These are phyloP conservation scores for Corymbia maculata DNA, from an alignment of 345 rosid genomes.

Conservation along the genomic window DNA sequence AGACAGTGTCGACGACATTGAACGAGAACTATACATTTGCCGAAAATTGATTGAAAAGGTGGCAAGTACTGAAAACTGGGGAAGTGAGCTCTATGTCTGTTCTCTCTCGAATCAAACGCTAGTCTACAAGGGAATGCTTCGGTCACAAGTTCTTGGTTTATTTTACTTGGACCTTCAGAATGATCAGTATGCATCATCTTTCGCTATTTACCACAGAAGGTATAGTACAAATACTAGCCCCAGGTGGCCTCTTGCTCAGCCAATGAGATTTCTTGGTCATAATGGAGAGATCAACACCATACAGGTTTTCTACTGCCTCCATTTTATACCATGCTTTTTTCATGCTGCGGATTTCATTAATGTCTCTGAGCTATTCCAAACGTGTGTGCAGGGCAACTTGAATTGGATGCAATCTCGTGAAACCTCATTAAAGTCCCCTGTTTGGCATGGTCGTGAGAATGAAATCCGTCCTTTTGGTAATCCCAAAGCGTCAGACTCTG, in stretches of 20 bases:
- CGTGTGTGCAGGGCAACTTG: constrained; percentile 70
- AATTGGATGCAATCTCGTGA: constrained; percentile 99
- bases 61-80: constrained; percentile 62
- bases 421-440: constrained; percentile 75
- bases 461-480: constrained; percentile 96
- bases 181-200: constrained; percentile 66
- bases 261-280: constrained; percentile 99
- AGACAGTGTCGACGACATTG: constrained; percentile 81
- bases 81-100: constrained; percentile 80
- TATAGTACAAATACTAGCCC: constrained; percentile 99
- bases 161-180: constrained; percentile 80
- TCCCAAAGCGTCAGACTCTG: constrained; percentile 93
- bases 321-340: neutral
- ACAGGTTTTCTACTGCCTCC: constrained; percentile 32
- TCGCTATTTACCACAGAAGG: constrained; percentile 95
- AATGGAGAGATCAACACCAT: constrained; percentile 98
- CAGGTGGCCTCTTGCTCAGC: constrained; percentile 99
- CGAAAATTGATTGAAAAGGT: constrained; percentile 78
- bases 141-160: constrained; percentile 87
- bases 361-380: neutral
- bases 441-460: constrained; percentile 93
- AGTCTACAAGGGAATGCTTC: constrained; percentile 99
- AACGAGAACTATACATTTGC: constrained; percentile 90
- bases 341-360: neutral
- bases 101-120: constrained; percentile 91